A percentile compares a stretch with the other conserved stretches of the same genome.
phyloP scores from a whole-genome alignment of 768 basidiomycete genomes.

The Chiua virens region DNA sequence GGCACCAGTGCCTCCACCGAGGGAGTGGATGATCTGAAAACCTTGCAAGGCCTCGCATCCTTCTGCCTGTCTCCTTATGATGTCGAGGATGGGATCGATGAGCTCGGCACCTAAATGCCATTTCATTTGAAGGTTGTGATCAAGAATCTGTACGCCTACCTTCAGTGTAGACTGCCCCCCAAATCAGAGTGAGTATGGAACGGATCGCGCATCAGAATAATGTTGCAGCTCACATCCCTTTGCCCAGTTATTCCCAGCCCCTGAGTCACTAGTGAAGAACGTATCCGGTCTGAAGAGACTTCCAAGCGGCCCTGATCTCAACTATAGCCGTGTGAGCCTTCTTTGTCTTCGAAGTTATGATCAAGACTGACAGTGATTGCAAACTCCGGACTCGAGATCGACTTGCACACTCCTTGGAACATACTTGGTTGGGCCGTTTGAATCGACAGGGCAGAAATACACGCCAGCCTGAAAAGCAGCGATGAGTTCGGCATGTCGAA shows the following conservation, averaged over 20 bases:
- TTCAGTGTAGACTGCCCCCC: constrained; percentile 78
- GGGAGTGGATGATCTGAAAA: constrained; percentile 84
- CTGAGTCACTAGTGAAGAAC: constrained; percentile 59
- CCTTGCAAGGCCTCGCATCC: constrained; percentile 86
- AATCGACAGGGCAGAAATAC: constrained; percentile 75
- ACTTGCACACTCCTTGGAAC: constrained; percentile 89
- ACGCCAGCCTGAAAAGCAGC: constrained; percentile 58
- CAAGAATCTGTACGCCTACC: constrained; percentile 41
- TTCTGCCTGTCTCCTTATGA: constrained; percentile 79
- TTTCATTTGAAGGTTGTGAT: not conserved
- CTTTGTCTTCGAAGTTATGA: not conserved
- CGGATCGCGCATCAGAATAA: constrained; percentile 2
- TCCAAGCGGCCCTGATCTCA: constrained; percentile 70
- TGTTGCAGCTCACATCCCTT: constrained; percentile 73
- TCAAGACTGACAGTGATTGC: constrained; percentile 61
- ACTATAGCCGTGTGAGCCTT: constrained; percentile 35
- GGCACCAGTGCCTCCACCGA: constrained; percentile 90
- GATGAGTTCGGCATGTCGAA: not conserved
- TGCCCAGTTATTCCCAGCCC: constrained; percentile 93
- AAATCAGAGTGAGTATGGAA: constrained; percentile 18
- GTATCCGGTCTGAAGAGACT: constrained; percentile 86
- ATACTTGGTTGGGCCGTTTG: constrained; percentile 58
- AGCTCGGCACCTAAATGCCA: constrained; percentile 75
- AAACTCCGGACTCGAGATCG: constrained; percentile 88
- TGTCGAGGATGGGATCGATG: constrained; percentile 80